A percentile compares a stretch with the other conserved stretches of the same genome.
Evolutionary conservation across 345 rosid species (phyloP).

Genomic region (Rhodamnia rubescens): DNA sequence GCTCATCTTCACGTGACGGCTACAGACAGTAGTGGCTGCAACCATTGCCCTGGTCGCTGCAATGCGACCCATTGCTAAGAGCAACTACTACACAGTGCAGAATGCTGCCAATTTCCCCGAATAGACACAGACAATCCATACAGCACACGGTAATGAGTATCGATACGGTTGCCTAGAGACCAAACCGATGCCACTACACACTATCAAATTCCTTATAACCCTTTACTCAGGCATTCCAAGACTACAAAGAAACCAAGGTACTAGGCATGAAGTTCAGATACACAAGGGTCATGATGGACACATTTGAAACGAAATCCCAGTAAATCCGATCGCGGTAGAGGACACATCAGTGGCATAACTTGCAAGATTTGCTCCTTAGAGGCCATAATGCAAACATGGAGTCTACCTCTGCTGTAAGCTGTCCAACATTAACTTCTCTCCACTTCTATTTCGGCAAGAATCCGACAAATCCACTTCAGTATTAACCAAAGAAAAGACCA

Average conservation of each 20-base stretch:
- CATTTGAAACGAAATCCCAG: accelerated
- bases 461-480: not conserved
- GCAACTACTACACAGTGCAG: not conserved
- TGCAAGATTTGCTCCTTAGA: not conserved
- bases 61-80: no score
- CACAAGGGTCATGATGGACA: not conserved
- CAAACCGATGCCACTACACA: not conserved
- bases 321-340: not conserved
- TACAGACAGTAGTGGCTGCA: no score
- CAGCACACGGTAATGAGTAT: accelerated
- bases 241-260: not conserved
- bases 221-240: not conserved
- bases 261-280: not conserved
- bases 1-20: no score
- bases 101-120: not conserved
- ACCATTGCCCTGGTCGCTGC: no score
- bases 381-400: not conserved
- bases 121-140: not conserved
- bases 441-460: not conserved
- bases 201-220: not conserved
- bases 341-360: not conserved
- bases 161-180: not conserved
- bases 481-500: not conserved
- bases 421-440: not conserved
- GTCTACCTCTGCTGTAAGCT: not conserved